These are phyloP conservation scores for Plantago rigida DNA, from an alignment of 305 asterid genomes.

Conservation along the genomic window DNA sequence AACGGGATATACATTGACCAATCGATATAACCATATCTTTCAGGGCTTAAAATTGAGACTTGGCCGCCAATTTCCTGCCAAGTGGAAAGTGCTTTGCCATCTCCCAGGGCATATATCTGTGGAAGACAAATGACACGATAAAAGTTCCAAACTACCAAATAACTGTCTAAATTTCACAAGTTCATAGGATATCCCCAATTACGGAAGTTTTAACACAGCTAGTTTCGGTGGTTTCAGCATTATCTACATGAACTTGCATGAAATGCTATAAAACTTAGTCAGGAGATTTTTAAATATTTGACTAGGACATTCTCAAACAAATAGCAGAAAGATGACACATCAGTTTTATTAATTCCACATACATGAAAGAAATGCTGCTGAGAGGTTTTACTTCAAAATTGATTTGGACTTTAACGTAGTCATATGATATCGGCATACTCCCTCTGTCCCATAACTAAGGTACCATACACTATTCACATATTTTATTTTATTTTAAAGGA, in stretches of 20 bases:
- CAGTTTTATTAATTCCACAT: too few species aligned
- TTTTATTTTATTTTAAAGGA: too few species aligned
- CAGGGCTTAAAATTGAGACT: conserved; percentile 62
- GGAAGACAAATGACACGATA: conserved; percentile 24
- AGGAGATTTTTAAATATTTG: conserved; percentile 6
- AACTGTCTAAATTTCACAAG: background rate
- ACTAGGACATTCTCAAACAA: too few species aligned
- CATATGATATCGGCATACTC: too few species aligned
- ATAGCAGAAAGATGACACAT: too few species aligned
- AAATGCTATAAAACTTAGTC: conserved; percentile 13
- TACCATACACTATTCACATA: too few species aligned
- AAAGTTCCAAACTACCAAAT: background rate
- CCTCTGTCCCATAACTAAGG: too few species aligned
- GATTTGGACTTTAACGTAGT: too few species aligned
- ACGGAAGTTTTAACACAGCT: conserved; percentile 14
- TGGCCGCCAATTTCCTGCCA: conserved; percentile 80
- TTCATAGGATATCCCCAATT: background rate
- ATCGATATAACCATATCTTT: conserved; percentile 63
- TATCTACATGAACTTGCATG: conserved; percentile 15
- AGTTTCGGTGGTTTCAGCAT: conserved; percentile 14
- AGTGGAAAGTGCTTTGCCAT: conserved; percentile 51
- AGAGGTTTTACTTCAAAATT: too few species aligned
- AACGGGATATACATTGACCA: conserved; percentile 74
- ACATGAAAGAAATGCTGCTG: too few species aligned
- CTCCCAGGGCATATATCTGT: conserved; percentile 66